A percentile compares a stretch with the other conserved stretches of the same genome.
Evolutionary conservation across 2,329 filamentous ascomycete genomes (phyloP).

Genomic region (Massarina eburnea): DNA sequence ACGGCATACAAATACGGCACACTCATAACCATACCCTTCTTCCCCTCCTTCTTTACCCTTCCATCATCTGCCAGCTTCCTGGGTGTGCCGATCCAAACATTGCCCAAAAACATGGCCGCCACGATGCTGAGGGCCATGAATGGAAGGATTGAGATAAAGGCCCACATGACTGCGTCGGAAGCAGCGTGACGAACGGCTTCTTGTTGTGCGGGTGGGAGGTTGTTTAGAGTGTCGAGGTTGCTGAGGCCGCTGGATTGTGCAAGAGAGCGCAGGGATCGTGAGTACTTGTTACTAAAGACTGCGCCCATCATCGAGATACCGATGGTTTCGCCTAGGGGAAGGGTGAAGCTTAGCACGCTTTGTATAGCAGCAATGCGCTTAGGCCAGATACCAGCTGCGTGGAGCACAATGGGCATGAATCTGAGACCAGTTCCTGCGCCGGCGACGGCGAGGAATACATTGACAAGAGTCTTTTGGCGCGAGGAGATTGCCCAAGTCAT

Average conservation of each 20-base stretch:
- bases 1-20: slow-evolving; percentile 19
- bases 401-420: slow-evolving; percentile 66
- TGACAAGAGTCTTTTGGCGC: slow-evolving; percentile 55
- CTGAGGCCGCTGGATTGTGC: slow-evolving; percentile 23
- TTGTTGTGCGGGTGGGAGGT: slow-evolving; percentile 43
- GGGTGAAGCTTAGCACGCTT: slow-evolving; percentile 60
- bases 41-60: slow-evolving; percentile 12
- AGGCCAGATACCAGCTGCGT: slow-evolving; percentile 65
- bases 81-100: slow-evolving; percentile 53
- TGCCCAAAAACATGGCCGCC: slow-evolving; percentile 51
- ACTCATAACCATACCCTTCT: slow-evolving; percentile 24
- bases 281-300: slow-evolving; percentile 65
- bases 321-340: slow-evolving; percentile 66
- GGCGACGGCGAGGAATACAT: slow-evolving; percentile 66
- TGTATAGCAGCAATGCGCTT: slow-evolving; percentile 60
- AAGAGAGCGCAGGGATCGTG: slow-evolving; percentile 29
- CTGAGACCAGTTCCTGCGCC: slow-evolving; percentile 65
- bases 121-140: slow-evolving; percentile 56
- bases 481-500: slow-evolving; percentile 59
- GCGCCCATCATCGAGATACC: slow-evolving; percentile 68
- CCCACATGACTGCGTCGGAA: slow-evolving; percentile 64
- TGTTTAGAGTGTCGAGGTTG: slow-evolving; percentile 39
- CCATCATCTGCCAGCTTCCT: slow-evolving; percentile 29
- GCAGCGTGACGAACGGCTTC: slow-evolving; percentile 47
- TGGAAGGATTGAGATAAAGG: slow-evolving; percentile 63